Base-by-base conservation (phyloP, 805 yeast genomes). In the Lachancea quebecensis region DNA sequence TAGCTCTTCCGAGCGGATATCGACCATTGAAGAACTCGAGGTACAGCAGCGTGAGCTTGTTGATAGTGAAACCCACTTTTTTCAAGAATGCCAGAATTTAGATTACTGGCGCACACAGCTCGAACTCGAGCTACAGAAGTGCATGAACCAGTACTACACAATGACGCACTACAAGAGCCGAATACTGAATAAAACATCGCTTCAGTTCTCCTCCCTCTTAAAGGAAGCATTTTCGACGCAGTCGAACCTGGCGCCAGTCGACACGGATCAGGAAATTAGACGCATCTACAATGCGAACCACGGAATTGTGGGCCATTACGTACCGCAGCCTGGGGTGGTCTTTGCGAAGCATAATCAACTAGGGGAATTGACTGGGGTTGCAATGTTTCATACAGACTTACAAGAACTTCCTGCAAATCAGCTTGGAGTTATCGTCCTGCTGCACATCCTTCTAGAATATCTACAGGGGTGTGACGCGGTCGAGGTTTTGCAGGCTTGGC, bases 401-500 rank as follows among this genome's bases (percentile, higher is more conserved):
- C 32, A 16, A n/a, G 16, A 17, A 21, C 4, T 25, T 31, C 45
- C 33, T 10, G n/a, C 38, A 10, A 35, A 30, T 12, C 39, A 44
- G 27, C 34, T 27, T 11, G 46, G 46, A 4, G 16, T 34, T 3
- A 34, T 30, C 16, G 18, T 34, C 14, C 18, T 44, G 2, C 11
- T 44, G 35, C 17, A 32, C 12, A 12, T 32, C 8, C 29, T 44
- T 7, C 14, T 38, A 12, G 28, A 25, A 3, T 17, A 27, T 3
- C 35, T 44, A 15, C 27, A 27, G 14, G 40, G 27, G 16, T 16
- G 10, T 11, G 35, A 43, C 15, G 44, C 43, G 14, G 27, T 16
- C 4, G 44, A 40, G 14, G 35, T 50, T 10, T 30, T 38, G 17
- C 27, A 39, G 5, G 44, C 45, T 27, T 58, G 62, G 60, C 25